Base-by-base conservation (phyloP, 2,329 filamentous ascomycete genomes). In the Colletotrichum higginsianum region DNA sequence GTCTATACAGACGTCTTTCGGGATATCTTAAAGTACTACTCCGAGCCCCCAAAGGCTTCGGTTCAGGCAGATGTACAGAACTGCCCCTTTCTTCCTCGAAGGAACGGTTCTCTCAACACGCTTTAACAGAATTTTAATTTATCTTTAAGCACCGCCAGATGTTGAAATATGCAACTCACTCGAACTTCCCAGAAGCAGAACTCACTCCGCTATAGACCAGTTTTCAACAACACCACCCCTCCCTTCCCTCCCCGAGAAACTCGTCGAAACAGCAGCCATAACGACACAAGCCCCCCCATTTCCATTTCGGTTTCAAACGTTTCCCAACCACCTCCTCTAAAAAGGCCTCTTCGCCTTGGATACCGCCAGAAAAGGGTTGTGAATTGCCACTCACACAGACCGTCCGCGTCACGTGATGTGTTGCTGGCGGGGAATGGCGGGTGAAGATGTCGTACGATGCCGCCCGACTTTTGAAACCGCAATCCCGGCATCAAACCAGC, bases 371-470 rank as follows among this genome's bases (percentile, higher is more conserved):
- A n/a, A 49, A 12, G 38, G 35, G 46, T 30, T 55, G 15, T 8
- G 50, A 47, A 7, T 30, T 40, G 8, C 42, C 35, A 67, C 72
- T 70, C 63, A 73, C 70, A 73, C 61, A 61, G 55, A 60, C 61
- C 47, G 35, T 18, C 56, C 57, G 23, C 26, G 49, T 67, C 62
- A 71, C 67, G 63, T 65, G 60, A 64, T 72, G 69, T 60, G 69
- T 52, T 60, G 69, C 71, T 72, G 55, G 42, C 52, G 71, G 67
- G 52, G 58, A 35, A 46, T 23, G 62, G 62, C 64, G 64, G 56
- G 71, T 46, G 53, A 66, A 49, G 49, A 50, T 56, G 46, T 72
- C 67, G 68, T 72, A 73, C 68, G 71, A 73, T 68, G 63, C 58
- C 58, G 64, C 62, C 50, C 40, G 61, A 57, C 44, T 38, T 35